Conservation (phyloP, 352 stramenopile species). For the Pythium graminicola region DNA sequence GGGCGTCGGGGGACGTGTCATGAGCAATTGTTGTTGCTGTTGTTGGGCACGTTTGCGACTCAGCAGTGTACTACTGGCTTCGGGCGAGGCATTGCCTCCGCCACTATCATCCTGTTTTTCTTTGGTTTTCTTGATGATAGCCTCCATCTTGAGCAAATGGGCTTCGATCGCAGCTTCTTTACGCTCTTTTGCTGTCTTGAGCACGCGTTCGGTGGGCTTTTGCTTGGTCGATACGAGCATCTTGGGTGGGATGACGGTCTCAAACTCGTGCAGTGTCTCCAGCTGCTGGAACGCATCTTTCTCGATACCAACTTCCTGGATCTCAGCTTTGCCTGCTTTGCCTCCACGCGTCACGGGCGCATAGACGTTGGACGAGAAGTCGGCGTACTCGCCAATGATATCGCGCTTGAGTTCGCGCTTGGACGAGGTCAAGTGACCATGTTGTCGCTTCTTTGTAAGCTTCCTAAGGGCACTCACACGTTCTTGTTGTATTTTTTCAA, state of each 20-base stretch:
- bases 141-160: constrained; percentile 85
- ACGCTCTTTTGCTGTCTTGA: constrained; percentile 66
- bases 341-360: constrained; percentile 60
- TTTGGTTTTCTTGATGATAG: constrained; percentile 72
- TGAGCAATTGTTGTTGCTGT: constrained; percentile 37
- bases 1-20: constrained; percentile 74
- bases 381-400: constrained; percentile 86
- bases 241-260: constrained; percentile 40
- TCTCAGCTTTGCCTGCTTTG: constrained; percentile 43
- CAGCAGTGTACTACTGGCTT: not conserved
- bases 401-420: constrained; percentile 46
- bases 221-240: constrained; percentile 48
- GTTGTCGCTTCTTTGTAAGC: constrained; percentile 80
- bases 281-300: constrained; percentile 47
- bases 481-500: constrained; percentile 80
- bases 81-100: not conserved
- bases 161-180: constrained; percentile 67
- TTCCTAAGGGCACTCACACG: constrained; percentile 86
- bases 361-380: constrained; percentile 84
- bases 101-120: constrained; percentile 11
- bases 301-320: constrained; percentile 52
- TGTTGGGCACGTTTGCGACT: constrained; percentile 27
- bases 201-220: constrained; percentile 43
- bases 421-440: constrained; percentile 38
- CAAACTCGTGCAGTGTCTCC: constrained; percentile 53